Conservation (phyloP, 805 yeast genomes). For the Kodamaea leandrae region DNA sequence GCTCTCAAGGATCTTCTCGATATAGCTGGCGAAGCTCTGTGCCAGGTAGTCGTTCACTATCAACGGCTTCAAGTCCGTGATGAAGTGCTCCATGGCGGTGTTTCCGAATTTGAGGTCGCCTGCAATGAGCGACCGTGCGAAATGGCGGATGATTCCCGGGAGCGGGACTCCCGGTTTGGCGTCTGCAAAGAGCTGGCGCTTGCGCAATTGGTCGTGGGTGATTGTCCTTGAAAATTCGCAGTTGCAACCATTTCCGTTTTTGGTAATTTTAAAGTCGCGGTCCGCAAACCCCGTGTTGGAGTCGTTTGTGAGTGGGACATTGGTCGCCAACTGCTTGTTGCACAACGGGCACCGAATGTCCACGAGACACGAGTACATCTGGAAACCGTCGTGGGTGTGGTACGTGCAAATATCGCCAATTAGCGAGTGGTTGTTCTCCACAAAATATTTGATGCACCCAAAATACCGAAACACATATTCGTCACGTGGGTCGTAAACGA, state of each 20-base stretch:
- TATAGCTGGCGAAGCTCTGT: no score
- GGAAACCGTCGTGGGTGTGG: neutral
- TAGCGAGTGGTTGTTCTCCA: no score
- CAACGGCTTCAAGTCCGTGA: neutral
- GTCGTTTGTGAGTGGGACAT: slow-evolving; percentile 13
- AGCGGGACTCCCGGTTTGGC: neutral
- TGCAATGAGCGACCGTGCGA: no score
- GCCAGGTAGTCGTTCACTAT: no score
- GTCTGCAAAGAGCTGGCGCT: neutral
- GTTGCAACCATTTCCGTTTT: neutral
- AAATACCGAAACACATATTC: slow-evolving; percentile 6
- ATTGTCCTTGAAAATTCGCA: neutral
- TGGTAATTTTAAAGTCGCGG: neutral
- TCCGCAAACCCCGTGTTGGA: slow-evolving; percentile 16
- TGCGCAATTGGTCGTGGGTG: slow-evolving; percentile 1
- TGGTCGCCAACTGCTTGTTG: neutral
- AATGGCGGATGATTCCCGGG: no score
- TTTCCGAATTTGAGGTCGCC: no score
- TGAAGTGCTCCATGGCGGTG: no score
- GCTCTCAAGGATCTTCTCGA: no score
- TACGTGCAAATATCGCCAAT: neutral
- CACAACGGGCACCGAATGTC: slow-evolving; percentile 5
- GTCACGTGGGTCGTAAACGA: slow-evolving; percentile 13
- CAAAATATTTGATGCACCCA: no score
- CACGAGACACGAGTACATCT: neutral